These are phyloP conservation scores for Neophaeococcomyces mojaviensis DNA, from an alignment of 2,329 filamentous ascomycete species.

Conservation along the genomic window DNA sequence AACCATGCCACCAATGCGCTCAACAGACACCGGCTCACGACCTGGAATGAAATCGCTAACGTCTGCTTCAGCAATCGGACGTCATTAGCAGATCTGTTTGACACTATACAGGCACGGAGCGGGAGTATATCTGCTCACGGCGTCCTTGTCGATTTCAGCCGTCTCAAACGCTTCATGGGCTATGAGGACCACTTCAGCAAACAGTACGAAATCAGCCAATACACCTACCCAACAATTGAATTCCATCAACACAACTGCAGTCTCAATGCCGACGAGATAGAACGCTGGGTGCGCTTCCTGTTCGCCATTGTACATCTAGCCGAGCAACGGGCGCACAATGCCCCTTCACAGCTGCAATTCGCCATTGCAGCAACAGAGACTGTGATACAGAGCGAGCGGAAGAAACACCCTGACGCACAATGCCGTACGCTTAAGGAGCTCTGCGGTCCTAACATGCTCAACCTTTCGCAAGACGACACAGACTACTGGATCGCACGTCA, in stretches of 20 bases:
- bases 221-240: slow-evolving; percentile 17
- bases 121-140: neutral
- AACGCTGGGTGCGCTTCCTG: slow-evolving; percentile 17
- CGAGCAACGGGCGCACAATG: slow-evolving; percentile 10
- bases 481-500: neutral
- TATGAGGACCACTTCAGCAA: slow-evolving; percentile 12
- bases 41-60: neutral
- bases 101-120: neutral
- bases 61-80: neutral
- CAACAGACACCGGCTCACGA: neutral
- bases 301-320: slow-evolving; percentile 13
- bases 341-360: neutral
- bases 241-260: slow-evolving; percentile 20
- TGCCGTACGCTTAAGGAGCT: neutral
- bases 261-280: slow-evolving; percentile 9
- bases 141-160: slow-evolving; percentile 1
- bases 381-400: neutral
- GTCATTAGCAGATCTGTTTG: neutral
- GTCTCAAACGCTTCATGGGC: slow-evolving; percentile 14
- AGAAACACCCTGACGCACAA: neutral
- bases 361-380: neutral
- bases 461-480: neutral
- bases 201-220: slow-evolving; percentile 11
- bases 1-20: neutral
- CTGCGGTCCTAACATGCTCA: neutral